Percentiles rank a stretch among this genome's conserved stretches.
These are phyloP conservation scores for Daldinia sp. DNA, from an alignment of 2,329 filamentous ascomycete genomes.

Conservation along the genomic window DNA sequence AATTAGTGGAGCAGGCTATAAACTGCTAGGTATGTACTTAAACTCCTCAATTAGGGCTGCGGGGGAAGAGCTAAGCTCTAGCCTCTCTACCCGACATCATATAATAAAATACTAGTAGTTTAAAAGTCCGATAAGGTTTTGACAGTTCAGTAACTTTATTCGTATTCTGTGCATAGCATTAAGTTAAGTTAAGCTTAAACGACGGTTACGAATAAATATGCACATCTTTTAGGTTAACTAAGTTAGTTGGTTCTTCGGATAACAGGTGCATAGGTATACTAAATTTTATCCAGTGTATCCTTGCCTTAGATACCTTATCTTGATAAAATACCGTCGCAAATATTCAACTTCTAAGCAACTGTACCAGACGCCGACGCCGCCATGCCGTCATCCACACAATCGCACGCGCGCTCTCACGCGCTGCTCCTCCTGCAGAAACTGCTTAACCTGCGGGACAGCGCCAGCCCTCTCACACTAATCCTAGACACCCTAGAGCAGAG, in stretches of 20 bases:
- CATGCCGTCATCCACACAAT: constrained; percentile 69
- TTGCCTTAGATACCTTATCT: not conserved
- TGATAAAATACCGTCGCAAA: constrained; percentile 10
- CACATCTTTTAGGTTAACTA: constrained; percentile 13
- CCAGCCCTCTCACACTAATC: constrained; percentile 87
- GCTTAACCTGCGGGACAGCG: constrained; percentile 79
- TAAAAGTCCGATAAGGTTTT: not conserved
- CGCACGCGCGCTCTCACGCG: constrained; percentile 85
- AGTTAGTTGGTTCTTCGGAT: constrained; percentile 6
- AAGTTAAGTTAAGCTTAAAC: not conserved
- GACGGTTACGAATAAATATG: not conserved
- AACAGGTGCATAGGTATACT: not conserved
- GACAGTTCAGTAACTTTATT: constrained; percentile 17
- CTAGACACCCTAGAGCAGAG: constrained; percentile 89
- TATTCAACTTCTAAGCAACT: constrained; percentile 7
- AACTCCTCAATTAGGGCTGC: constrained; percentile 40
- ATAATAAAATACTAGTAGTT: not conserved
- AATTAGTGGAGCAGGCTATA: constrained; percentile 23
- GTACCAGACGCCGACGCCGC: not conserved
- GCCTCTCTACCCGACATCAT: constrained; percentile 3
- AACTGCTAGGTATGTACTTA: constrained; percentile 22
- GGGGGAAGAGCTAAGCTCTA: constrained; percentile 26
- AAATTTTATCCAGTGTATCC: not conserved
- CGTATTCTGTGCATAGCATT: not conserved
- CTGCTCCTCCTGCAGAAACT: constrained; percentile 85